Conservation (phyloP, 305 asterid species). For the Rubia balearica region DNA sequence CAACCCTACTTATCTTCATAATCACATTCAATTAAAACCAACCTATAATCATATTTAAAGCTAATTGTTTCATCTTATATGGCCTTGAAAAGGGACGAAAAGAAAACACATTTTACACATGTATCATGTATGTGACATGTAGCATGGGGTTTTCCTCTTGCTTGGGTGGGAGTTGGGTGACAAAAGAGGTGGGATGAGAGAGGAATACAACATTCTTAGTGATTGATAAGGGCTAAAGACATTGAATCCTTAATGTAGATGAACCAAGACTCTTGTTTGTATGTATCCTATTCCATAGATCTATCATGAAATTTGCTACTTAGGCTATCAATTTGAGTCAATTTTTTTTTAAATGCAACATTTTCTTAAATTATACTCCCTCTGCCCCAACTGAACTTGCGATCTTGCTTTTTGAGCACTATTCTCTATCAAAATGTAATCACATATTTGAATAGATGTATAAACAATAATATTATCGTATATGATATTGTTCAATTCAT, state of each 20-base stretch:
- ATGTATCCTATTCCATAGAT: not conserved
- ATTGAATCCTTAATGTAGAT: not conserved
- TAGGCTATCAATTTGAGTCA: not conserved
- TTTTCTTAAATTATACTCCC: too few relatives aligned
- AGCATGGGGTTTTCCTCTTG: not conserved
- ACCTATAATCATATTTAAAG: not conserved
- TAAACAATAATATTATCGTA: too few relatives aligned
- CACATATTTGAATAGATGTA: too few relatives aligned
- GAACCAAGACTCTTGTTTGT: not conserved
- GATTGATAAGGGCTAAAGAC: not conserved
- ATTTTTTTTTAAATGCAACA: too few relatives aligned
- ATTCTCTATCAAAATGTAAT: too few relatives aligned
- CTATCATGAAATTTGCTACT: not conserved
- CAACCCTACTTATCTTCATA: not conserved
- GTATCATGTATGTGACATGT: not conserved
- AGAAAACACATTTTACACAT: not conserved
- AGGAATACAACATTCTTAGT: not conserved
- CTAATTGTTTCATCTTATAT: not conserved
- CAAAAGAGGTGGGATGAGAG: slow-evolving; percentile 2
- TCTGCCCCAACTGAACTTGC: too few relatives aligned
- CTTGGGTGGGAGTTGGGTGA: not conserved
- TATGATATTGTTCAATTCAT: too few relatives aligned
- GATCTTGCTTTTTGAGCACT: too few relatives aligned
- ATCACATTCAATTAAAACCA: not conserved
- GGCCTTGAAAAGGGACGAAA: not conserved